Evolutionary conservation across 2,329 filamentous ascomycete genomes (phyloP), one percentile per base, ranked within the genome.

Genomic region (Cytospora mali): DNA sequence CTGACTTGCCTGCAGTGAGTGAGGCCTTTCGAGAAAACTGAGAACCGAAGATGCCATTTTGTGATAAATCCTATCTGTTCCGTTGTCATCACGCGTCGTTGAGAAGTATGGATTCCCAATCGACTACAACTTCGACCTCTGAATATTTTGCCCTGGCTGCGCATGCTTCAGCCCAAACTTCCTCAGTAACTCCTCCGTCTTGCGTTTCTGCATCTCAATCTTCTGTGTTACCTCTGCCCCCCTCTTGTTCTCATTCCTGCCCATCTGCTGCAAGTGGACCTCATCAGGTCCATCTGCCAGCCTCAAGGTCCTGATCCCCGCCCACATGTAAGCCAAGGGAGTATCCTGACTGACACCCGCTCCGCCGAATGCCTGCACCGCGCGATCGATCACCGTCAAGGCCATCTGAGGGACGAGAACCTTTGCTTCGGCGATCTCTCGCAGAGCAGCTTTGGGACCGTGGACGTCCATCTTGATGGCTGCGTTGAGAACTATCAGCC

Each of bases 201-300:
- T 88, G 71, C 81, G 77, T 74, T 80, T 83, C 79, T 94, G 91
- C 72, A 77, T 80, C 69, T 82, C 77, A 62, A 93, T 87, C 72
- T 83, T 84, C 65, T 81, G 79, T 50, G 88, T 80, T 53, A 88
- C 83, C 68, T 82, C 84, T 67, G 78, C 73, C 62, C 86, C 88
- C 67, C 85, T 84, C 76, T 84, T 89, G 75, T 92, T 93, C 82
- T 95, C 91, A 69, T 92, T 92, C 69, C 84, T 82, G 18, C 91
- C 91, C 80, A 95, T 81, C 79, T 95, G 91, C 74, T 91, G 81
- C 68, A 93, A 77, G 75, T 96, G 95, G 65, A 98, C 95, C 85
- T 99, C 95, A 77, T 99, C 95, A 0, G 95, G 95, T 0, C 95
- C 95, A 76, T 99, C 95, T 0, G 92, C 93, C 69, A 97, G 86